Conservation (phyloP, 176 grass and related monocot species). For the Rhynchospora tenuis region DNA sequence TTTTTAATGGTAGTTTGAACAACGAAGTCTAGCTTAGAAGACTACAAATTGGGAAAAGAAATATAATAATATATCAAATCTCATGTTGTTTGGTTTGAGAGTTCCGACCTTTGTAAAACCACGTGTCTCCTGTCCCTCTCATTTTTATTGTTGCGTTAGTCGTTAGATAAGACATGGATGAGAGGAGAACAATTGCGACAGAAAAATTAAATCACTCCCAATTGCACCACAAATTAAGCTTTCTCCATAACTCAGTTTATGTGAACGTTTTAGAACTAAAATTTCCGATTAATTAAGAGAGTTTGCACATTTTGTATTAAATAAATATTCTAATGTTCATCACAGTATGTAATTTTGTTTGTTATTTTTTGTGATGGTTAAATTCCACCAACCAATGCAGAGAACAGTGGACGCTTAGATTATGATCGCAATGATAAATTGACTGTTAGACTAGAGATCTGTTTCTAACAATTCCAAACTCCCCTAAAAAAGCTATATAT, state of each 20-base stretch:
- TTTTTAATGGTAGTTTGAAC: neutral
- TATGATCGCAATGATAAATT: too few species aligned
- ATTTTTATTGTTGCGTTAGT: neutral
- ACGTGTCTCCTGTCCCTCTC: conserved; percentile 21
- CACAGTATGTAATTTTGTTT: too few species aligned
- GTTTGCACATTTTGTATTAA: too few species aligned
- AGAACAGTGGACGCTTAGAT: too few species aligned
- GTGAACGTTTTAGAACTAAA: too few species aligned
- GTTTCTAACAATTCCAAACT: too few species aligned
- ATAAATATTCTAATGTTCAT: too few species aligned
- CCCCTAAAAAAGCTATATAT: too few species aligned
- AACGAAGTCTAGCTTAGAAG: neutral
- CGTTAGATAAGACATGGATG: neutral
- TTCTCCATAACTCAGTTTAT: neutral
- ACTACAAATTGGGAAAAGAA: neutral
- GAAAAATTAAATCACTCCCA: neutral
- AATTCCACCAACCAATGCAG: too few species aligned
- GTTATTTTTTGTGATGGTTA: too few species aligned
- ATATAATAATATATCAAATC: neutral
- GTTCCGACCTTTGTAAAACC: conserved; percentile 10
- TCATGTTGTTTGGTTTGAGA: neutral
- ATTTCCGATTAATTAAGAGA: too few species aligned
- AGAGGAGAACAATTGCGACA: neutral
- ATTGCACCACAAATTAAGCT: neutral
- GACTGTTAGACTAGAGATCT: too few species aligned